Evolutionary conservation across 1,139 yeast genomes (phyloP), one percentile per base, ranked within the genome.

Genomic region (Protomyces macrosporus): DNA sequence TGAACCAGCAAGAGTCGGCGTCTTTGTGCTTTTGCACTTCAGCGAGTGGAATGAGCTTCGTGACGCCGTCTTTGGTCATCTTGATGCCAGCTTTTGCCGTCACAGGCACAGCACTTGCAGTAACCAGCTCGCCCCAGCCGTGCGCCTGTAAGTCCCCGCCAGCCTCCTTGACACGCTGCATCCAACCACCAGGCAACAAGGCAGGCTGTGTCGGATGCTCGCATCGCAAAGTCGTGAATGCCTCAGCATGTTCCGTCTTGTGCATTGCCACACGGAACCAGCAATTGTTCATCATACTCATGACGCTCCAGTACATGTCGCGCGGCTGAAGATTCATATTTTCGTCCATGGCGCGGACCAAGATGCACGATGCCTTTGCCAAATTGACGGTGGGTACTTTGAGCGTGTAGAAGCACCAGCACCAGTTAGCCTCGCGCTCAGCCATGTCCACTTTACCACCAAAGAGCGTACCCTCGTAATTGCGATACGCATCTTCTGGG

Each of bases 1-100:
- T 45, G 39, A 83, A 82, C 87, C 87, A 84, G 68, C 86, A 83
- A 67, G 81, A 81, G 45, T 74, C 75, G 3, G 75, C 77, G 6
- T 48, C 53, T 42, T 58, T 58, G 33, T 73, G 79, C 67, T 80
- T 72, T 12, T 82, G 78, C 30, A 83, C 78, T 67, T 84, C 86
- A 55, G 77, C 83, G 37, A 68, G 70, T 0, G 84, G 75, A 67
- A 68, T 65, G n/a, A 53, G 48, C 1, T 59, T 51, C n/a, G 59
- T 64, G 48, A 63, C 63, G 7, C 66, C 67, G 33, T 64, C 66
- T 6, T 60, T 60, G 12, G 65, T 63, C 71, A 69, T 65, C 48
- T 55, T 64, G n/a, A 69, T 57, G 23, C 63, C 67, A 9, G 56
- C 64, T 53, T 45, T 61, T 30, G 16, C 53, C 23, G 23, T 23